Base-by-base conservation (phyloP, 768 basidiomycete species). In the Suillus sp. region DNA sequence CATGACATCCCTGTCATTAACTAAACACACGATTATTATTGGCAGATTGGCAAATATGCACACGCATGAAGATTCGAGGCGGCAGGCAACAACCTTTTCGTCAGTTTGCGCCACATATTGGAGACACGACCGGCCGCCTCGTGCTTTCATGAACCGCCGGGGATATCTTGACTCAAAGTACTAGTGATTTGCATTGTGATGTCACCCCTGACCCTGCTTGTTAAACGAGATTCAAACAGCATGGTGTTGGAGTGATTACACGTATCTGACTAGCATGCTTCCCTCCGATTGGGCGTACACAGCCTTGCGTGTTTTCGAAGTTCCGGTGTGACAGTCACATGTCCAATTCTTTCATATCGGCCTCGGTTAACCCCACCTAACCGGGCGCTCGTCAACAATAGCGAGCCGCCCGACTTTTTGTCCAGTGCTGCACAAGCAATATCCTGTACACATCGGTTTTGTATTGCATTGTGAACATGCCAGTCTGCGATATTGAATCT, bases 271-370 rank as follows among this genome's bases (percentile, higher is more conserved):
- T n/a, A n/a, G n/a, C n/a, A n/a, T n/a, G n/a, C n/a, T 37, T 55
- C 2, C 0, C 3, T 37, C 55, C 55, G 25, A 27, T 57, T 59
- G 22, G 10, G 66, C 64, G 60, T 60, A 51, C 76, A 76, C 76
- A 70, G 75, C 75, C 72, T 73, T 76, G 40, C 0, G 2, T 7
- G 1, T 45, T 45, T 45, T 56, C 37, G 14, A 62, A 56, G 68
- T 61, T 4, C 76, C 74, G 75, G 65, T 1, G 0, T 11, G 35
- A 53, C 51, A 11, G 72, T 75, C 75, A 77, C 48, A 50, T 22
- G 9, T 10, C 7, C 64, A 72, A 68, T 71, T 11, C 69, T 69
- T 25, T 34, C 50, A 72, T 64, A 11, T 42, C 48, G 64, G 47
- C 11, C 1, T 59, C 56, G 55, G 37, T 37, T 10, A 0, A 4